Evolutionary conservation across 441 rosid genomes (phyloP), one percentile per base, ranked within the genome.

Genomic region (Syzygium syzygioides): DNA sequence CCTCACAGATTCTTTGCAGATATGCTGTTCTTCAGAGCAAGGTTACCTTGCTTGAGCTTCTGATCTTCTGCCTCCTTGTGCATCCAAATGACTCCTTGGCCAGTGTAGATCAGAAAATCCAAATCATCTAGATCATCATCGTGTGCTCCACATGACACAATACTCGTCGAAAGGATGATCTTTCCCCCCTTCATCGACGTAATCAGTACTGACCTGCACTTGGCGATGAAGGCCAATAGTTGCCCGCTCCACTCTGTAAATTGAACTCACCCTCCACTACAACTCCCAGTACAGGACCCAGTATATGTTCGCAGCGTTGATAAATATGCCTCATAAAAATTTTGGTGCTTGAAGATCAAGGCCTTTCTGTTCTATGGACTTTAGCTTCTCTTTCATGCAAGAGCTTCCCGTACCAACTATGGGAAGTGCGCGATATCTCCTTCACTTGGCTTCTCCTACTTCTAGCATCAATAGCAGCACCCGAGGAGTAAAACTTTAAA

Each of bases 211-310:
- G 55, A 93, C 95, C 89, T 95, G 98, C 85, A 87, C 90, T 14
- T 83, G 96, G 86, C 93, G 96, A 90, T 96, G 98, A 56, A 98
- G 93, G 86, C 99, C 98, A 80, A 98, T 91, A 23, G 96, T 90
- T 91, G 94, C 94, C 85, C 96, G 96, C 94, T 96, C 99, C 60
- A 95, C 92, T 86, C 97, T 90, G 54, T 94, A 96, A 54, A 25
- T 92, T 97, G 91, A 96, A 98, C 91, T 96, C 98, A 87, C 96
- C 99, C 41, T 99, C 99, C 87, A 95, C 93, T 90, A 95, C 97
- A 92, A 96, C 93, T 48, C 99, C 99, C 13, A 98, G 99, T 66
- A 98, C 95, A 88, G 92, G 13, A 86, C 99, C 99, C 79, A 96
- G 71, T 56, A 95, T 92, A 52, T 89, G 93, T 87, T 88, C 34